Evolutionary conservation across 768 basidiomycete genomes (phyloP), one percentile per base, ranked within the genome.

Genomic region (Suillus sp.): DNA sequence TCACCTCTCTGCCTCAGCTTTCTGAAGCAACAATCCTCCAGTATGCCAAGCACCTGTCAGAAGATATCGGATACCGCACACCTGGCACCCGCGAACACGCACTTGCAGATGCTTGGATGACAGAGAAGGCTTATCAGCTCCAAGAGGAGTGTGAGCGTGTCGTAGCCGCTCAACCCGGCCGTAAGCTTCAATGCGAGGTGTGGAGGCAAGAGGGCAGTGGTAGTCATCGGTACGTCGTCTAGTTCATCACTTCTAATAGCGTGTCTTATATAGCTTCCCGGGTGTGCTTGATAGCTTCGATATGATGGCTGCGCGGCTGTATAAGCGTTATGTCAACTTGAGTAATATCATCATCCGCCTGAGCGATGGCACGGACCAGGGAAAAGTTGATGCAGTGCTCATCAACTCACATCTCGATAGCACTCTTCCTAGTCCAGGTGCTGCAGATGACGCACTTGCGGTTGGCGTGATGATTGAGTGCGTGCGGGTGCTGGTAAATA

Each of bases 401-500:
- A 83, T 98, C 59, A 97, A 96, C 65, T 77, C 93, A 0, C 96
- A 99, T 77, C 78, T 97, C 43, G 96, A 97, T 72, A 91, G 88
- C 65, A 95, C 95, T 0, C 77, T 97, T 25, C 95, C 96, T 0
- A 90, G 90, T 63, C 95, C 94, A 2, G 93, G 91, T 25, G 93
- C 93, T 27, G 86, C 92, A 4, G 95, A 97, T 70, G 96, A 99
- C 70, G 94, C 88, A 1, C 78, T 97, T 8, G 78, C 93, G 6
- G 90, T 95, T 10, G 96, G 93, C 1, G 86, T 96, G 47, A 96
- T 97, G 94, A 79, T 98, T 38, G 96, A 98, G 63, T 85, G 88
- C 57, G 87, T 93, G 56, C 77, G 96, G 1, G 94, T 96, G 0
- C 73, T 96, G 50, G 77, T 79, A 2, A 75, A 85, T 43, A 89